Conservation (phyloP, 805 yeast species). For the Candida yuanshanica region DNA sequence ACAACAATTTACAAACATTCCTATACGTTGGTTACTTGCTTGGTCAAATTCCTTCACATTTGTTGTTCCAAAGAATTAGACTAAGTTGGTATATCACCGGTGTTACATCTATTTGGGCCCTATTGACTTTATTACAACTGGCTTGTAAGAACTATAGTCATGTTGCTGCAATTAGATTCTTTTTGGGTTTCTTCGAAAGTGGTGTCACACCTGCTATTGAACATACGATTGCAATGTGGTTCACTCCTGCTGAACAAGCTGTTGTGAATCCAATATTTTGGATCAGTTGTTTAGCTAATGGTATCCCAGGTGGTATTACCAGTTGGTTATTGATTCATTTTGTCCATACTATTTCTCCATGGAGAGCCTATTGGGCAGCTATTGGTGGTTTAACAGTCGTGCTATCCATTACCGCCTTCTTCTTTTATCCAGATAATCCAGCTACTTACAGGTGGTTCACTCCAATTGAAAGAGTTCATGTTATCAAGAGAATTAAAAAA, state of each 20-base stretch:
- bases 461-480: constrained; percentile 35
- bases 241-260: constrained; percentile 36
- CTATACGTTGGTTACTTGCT: constrained; percentile 13
- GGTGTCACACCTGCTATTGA: constrained; percentile 32
- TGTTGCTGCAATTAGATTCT: constrained; percentile 11
- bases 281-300: constrained; percentile 11
- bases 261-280: constrained; percentile 38
- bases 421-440: constrained; percentile 45
- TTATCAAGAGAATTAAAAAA: constrained; percentile 33
- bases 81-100: constrained; percentile 4
- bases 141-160: constrained; percentile 5
- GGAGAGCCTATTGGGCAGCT: constrained; percentile 44
- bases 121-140: constrained; percentile 1
- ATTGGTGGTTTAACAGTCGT: constrained; percentile 42
- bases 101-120: constrained; percentile 9
- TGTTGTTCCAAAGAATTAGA: constrained; percentile 6
- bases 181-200: constrained; percentile 14
- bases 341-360: constrained; percentile 22
- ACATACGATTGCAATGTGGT: constrained; percentile 37
- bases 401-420: constrained; percentile 25
- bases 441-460: constrained; percentile 36
- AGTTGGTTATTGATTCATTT: constrained; percentile 12
- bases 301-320: constrained; percentile 12
- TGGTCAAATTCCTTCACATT: constrained; percentile 10
- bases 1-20: constrained; percentile 7